A percentile compares a stretch with the other conserved stretches of the same genome.
Conservation (phyloP, 2,329 filamentous ascomycete genomes). For the Ophiosphaerella korrae region DNA sequence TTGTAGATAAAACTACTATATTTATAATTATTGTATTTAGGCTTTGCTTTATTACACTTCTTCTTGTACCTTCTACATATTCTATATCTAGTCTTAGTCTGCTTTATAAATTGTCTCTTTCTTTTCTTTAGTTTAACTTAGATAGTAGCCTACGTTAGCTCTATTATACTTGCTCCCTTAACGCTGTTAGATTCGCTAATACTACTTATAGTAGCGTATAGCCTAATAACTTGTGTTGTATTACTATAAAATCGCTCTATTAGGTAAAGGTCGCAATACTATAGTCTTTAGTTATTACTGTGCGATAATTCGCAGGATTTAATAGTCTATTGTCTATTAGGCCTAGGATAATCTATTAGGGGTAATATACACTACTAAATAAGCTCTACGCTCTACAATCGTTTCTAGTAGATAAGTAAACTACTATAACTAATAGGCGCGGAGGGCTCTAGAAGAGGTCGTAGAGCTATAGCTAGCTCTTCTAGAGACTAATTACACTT, state of each 20-base stretch:
- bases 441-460: too few relatives aligned
- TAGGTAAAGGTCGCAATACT: conserved; percentile 29
- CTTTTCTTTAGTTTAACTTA: conserved; percentile 54
- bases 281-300: conserved; percentile 30
- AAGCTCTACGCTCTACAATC: conserved; percentile 36
- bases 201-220: conserved; percentile 13
- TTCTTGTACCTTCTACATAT: conserved; percentile 93
- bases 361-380: conserved; percentile 32
- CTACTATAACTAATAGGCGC: too few relatives aligned
- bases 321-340: conserved; percentile 33
- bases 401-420: conserved; percentile 57
- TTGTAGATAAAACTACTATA: conserved; percentile 89
- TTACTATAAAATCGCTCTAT: conserved; percentile 20
- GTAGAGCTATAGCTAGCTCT: too few relatives aligned
- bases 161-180: conserved; percentile 37
- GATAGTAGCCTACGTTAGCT: conserved; percentile 49
- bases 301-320: conserved; percentile 33
- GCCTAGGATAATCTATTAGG: conserved; percentile 31
- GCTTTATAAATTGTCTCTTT: conserved; percentile 79
- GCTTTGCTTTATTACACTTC: conserved; percentile 95
- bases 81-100: conserved; percentile 93
- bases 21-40: conserved; percentile 88
- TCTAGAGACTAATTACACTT: too few relatives aligned
- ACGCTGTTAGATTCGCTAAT: conserved; percentile 14
- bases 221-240: conserved; percentile 13